Evolutionary conservation across 495 filamentous ascomycete species (phyloP).

Genomic region (Usnea hakonensis): DNA sequence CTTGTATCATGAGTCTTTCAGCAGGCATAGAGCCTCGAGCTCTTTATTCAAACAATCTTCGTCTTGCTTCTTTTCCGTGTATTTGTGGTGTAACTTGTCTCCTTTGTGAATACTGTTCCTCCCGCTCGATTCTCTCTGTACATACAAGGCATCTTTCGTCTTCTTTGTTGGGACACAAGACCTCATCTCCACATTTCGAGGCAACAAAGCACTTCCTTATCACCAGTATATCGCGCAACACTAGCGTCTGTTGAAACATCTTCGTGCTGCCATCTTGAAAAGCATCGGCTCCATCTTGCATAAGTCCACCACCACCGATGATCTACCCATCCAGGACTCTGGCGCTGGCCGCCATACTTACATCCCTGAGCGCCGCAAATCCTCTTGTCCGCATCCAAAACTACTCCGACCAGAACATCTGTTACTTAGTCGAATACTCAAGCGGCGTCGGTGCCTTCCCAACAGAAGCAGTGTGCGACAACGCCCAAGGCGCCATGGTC

Average conservation of each 20-base stretch:
- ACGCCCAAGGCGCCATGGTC: not conserved
- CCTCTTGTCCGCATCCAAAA: constrained; percentile 16
- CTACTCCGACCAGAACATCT: constrained; percentile 2
- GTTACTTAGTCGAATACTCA: constrained; percentile 19
- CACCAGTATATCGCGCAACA: too few relatives aligned
- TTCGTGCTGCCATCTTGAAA: not conserved
- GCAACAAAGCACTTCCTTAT: too few relatives aligned
- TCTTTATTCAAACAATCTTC: too few relatives aligned
- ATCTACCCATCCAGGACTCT: not conserved
- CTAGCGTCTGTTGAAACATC: not conserved
- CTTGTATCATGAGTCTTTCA: too few relatives aligned
- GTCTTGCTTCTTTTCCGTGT: too few relatives aligned
- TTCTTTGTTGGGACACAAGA: too few relatives aligned
- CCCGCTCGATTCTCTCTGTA: too few relatives aligned
- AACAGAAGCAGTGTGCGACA: constrained; percentile 2
- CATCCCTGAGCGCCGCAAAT: not conserved
- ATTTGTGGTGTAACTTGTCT: too few relatives aligned
- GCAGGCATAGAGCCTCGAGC: too few relatives aligned
- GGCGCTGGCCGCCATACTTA: not conserved
- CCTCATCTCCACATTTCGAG: too few relatives aligned
- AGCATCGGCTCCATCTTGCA: not conserved
- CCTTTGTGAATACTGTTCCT: too few relatives aligned
- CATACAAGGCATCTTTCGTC: too few relatives aligned
- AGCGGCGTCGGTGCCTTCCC: not conserved
- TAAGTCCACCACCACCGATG: not conserved